These are phyloP conservation scores for Articulospora tetracladia DNA, from an alignment of 495 filamentous ascomycete genomes.

Conservation along the genomic window DNA sequence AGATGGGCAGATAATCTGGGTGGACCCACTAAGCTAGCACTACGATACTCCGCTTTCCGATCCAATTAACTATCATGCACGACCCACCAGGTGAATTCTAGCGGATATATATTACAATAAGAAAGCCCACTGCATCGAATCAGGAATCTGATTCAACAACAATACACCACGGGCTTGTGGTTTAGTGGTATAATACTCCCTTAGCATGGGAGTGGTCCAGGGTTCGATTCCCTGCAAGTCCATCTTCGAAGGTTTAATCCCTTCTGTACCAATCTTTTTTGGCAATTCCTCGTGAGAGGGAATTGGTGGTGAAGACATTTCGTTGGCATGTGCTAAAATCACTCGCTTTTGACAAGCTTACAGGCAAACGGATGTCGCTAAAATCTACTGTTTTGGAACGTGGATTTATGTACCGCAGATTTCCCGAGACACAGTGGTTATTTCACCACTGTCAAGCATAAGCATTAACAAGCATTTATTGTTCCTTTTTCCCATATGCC, in stretches of 20 bases:
- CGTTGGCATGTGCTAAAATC: too few relatives aligned
- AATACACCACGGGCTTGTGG: background rate
- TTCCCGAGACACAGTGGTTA: too few relatives aligned
- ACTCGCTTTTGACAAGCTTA: too few relatives aligned
- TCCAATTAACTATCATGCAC: background rate
- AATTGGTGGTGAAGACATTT: too few relatives aligned
- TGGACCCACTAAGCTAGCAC: background rate
- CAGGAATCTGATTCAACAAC: background rate
- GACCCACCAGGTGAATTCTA: background rate
- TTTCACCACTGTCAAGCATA: too few relatives aligned
- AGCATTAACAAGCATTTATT: too few relatives aligned
- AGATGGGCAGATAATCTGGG: background rate
- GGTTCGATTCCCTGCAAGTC: constrained; percentile 6
- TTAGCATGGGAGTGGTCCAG: constrained; percentile 6
- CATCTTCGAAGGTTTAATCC: background rate
- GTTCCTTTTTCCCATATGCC: too few relatives aligned
- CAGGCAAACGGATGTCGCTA: too few relatives aligned
- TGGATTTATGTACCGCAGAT: too few relatives aligned
- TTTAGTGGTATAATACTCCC: constrained; percentile 7
- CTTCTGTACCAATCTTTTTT: background rate
- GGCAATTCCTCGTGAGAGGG: too few relatives aligned
- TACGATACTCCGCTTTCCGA: background rate
- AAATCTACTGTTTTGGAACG: too few relatives aligned
- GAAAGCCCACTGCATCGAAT: background rate
- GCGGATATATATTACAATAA: background rate